Percentiles rank a stretch among this genome's conserved stretches.
Evolutionary conservation across 805 yeast species (phyloP).

Genomic region (Saturnispora gosingensis): DNA sequence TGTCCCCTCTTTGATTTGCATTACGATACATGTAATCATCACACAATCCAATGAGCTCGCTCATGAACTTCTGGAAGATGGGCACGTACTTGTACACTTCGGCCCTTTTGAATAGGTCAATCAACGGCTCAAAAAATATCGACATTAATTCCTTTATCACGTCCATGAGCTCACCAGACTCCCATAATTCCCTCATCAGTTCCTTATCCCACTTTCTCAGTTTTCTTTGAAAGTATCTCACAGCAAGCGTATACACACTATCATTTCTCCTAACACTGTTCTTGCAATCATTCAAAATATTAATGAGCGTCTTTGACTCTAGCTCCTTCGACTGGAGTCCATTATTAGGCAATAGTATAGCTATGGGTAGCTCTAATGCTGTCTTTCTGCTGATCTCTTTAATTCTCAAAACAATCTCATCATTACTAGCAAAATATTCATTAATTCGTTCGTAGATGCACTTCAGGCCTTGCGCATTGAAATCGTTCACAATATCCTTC

Average conservation of each 20-base stretch:
- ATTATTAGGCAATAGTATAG: conserved; percentile 10
- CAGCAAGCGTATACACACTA: conserved; percentile 38
- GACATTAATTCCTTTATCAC: conserved; percentile 66
- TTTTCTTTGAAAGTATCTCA: conserved; percentile 52
- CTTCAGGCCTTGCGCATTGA: not conserved
- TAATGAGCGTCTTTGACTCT: not conserved
- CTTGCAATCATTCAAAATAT: conserved; percentile 9
- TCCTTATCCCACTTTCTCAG: conserved; percentile 70
- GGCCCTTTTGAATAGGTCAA: conserved; percentile 57
- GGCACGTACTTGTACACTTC: conserved; percentile 56
- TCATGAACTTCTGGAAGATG: conserved; percentile 55
- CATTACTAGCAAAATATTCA: conserved; percentile 22
- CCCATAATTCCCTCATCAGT: conserved; percentile 69
- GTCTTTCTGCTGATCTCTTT: conserved; percentile 23
- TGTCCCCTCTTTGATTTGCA: conserved; percentile 36
- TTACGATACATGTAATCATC: conserved; percentile 41
- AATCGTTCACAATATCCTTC: conserved; percentile 3
- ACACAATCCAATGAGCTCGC: conserved; percentile 52
- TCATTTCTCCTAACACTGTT: conserved; percentile 12
- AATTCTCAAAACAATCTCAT: conserved; percentile 21
- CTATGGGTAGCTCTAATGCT: conserved; percentile 10
- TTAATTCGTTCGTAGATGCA: conserved; percentile 20
- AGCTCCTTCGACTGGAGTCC: conserved; percentile 7
- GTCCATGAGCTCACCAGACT: conserved; percentile 71
- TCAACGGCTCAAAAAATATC: conserved; percentile 66